Evolutionary conservation across 768 basidiomycete species (phyloP), one percentile per base, ranked within the genome.

Genomic region (Boletus barrowsii): DNA sequence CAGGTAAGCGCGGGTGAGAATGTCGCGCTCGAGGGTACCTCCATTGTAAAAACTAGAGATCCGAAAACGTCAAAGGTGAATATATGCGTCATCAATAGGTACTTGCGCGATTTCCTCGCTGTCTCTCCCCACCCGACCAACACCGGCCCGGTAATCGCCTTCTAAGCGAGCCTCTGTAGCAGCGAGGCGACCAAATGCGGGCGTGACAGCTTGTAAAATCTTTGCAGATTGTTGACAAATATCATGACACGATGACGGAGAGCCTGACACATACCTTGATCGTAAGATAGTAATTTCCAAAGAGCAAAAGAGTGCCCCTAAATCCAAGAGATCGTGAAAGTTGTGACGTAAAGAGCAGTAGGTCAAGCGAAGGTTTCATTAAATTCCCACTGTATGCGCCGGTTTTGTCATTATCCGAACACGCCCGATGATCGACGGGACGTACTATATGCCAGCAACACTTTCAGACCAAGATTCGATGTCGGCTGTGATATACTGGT

Each of bases 401-500:
- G 14, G 5, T 13, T 2, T 42, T 17, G 17, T 56, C 15, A 59
- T n/a, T 8, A 1, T 10, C 1, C 6, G 10, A 6, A 42, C 6
- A 10, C 24, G 11, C 8, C 7, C 14, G 2, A 2, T 36, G 2
- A 2, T 36, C 14, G 20, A 17, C 6, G 20, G 6, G 43, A 79
- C 92, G 59, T 54, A 93, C 93, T 98, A 98, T 36, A 98, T 77
- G 0, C 88, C 88, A 4, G 92, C 79, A 29, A 98, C 79, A 0
- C 88, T 81, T 49, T 93, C 91, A 44, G 90, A 85, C 82, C 95
- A 98, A 2, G 88, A 79, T 39, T 90, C 87, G 17, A 98, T 83
- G 65, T 98, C 96, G 13, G 92, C 87, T 1, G 96, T 97, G 61
- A 98, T 84, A 67, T 93, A 94, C 70, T 96, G 93, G 62, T 94